Percentiles rank a stretch among this genome's conserved stretches.
These are phyloP conservation scores for Globisporangium cystogenes DNA, from an alignment of 352 stramenopile genomes.

Conservation along the genomic window DNA sequence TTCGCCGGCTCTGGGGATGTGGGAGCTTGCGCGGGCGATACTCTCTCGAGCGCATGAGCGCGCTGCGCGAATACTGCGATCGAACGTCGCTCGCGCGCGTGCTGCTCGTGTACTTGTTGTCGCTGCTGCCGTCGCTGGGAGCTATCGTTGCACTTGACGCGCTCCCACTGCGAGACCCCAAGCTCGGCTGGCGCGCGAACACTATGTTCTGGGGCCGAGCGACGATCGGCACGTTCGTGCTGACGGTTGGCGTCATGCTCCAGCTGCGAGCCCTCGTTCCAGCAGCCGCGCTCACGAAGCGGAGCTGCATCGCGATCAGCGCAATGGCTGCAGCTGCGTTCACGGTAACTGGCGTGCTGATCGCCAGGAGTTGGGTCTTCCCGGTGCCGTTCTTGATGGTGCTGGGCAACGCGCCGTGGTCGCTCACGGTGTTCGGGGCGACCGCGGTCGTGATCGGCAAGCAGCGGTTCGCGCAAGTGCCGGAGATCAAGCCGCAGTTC, in stretches of 20 bases:
- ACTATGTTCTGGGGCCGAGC: slow-evolving; percentile 3
- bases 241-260: slow-evolving; percentile 3
- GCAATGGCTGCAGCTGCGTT: background rate
- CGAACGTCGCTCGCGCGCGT: slow-evolving; percentile 4
- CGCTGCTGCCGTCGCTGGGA: slow-evolving; percentile 8
- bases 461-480: slow-evolving; percentile 12
- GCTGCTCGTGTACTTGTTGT: background rate
- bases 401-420: slow-evolving; percentile 1
- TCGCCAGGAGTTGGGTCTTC: slow-evolving; percentile 8
- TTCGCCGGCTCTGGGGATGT: background rate
- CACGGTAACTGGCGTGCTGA: background rate
- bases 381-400: slow-evolving; percentile 8
- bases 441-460: slow-evolving; percentile 1
- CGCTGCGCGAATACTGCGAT: slow-evolving; percentile 15
- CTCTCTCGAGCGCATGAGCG: slow-evolving; percentile 19
- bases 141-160: slow-evolving; percentile 6
- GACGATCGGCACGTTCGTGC: background rate
- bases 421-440: slow-evolving; percentile 1
- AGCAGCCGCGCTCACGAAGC: background rate
- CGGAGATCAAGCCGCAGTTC: slow-evolving; percentile 2
- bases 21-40: slow-evolving; percentile 11
- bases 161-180: slow-evolving; percentile 11
- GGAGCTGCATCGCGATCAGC: background rate
- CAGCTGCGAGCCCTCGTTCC: background rate
- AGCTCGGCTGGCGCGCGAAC: slow-evolving; percentile 1